These are phyloP conservation scores for Isoetes taiwanensis DNA, from an alignment of 75 land plant genomes.

Conservation along the genomic window DNA sequence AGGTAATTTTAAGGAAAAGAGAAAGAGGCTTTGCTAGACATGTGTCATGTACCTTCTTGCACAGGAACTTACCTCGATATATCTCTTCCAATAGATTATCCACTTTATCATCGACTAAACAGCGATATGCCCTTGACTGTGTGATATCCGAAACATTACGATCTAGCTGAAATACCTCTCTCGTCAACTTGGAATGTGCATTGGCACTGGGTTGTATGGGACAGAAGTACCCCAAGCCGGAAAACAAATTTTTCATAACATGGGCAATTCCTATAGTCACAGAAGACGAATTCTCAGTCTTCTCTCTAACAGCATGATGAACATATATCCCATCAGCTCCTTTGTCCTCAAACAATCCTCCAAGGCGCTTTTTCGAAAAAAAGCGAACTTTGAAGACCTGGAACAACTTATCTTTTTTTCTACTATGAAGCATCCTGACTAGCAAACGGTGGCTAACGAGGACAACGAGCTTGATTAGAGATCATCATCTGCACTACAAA, in stretches of 20 bases:
- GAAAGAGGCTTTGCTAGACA: no score
- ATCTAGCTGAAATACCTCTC: constrained; percentile 12
- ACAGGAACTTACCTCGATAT: constrained; percentile 21
- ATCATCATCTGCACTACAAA: no score
- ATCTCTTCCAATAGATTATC: constrained; percentile 31
- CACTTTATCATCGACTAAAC: constrained; percentile 13
- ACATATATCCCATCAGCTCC: constrained; percentile 19
- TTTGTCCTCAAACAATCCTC: no score
- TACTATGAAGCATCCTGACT: no score
- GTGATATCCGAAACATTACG: constrained; percentile 14
- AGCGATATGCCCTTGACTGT: constrained; percentile 19
- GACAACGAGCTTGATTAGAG: no score
- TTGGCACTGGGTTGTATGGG: constrained; percentile 16
- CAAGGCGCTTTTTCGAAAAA: no score
- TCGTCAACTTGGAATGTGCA: constrained; percentile 15
- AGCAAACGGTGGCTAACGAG: no score
- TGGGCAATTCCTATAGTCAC: constrained; percentile 21
- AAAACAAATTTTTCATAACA: constrained; percentile 12
- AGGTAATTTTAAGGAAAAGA: no score
- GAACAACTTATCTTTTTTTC: no score
- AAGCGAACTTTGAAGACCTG: no score
- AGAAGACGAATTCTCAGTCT: constrained; percentile 13
- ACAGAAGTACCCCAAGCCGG: constrained; percentile 20
- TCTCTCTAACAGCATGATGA: constrained; percentile 18
- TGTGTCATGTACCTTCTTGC: no score